phyloP scores from a whole-genome alignment of 2,329 filamentous ascomycete genomes.

The Fusarium kyushuense region DNA sequence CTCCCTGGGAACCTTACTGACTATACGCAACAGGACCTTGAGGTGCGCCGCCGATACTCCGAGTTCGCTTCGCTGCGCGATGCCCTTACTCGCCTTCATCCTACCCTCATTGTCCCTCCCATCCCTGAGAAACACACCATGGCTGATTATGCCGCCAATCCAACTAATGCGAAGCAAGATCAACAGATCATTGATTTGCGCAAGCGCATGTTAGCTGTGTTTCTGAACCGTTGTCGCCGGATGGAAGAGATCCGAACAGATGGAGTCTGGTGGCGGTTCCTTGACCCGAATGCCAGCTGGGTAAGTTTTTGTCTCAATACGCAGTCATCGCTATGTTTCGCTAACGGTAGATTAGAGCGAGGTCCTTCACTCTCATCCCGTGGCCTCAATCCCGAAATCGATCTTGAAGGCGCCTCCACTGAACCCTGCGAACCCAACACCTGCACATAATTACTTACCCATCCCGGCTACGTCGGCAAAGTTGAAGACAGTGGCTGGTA shows the following conservation, averaged over 20 bases:
- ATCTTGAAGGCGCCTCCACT: constrained; percentile 95
- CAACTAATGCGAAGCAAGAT: constrained; percentile 97
- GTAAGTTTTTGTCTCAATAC: constrained; percentile 61
- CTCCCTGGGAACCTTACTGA: constrained; percentile 4
- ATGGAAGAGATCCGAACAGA: constrained; percentile 95
- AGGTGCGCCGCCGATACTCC: constrained; percentile 94
- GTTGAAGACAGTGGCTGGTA: constrained; percentile 70
- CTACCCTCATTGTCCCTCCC: constrained; percentile 93
- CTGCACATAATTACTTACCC: constrained; percentile 88
- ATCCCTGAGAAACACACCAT: constrained; percentile 99
- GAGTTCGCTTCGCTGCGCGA: constrained; percentile 93
- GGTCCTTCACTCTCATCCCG: constrained; percentile 91
- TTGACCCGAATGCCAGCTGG: constrained; percentile 99
- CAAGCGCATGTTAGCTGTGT: constrained; percentile 96
- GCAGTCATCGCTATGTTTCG: background rate
- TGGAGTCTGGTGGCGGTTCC: constrained; percentile 96
- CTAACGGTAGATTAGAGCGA: constrained; percentile 73
- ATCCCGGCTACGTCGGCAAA: constrained; percentile 88
- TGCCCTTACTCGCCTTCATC: constrained; percentile 90
- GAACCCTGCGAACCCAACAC: constrained; percentile 90
- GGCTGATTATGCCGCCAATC: constrained; percentile 97
- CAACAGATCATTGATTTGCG: constrained; percentile 95
- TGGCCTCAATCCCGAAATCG: constrained; percentile 92
- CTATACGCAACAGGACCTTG: constrained; percentile 77
- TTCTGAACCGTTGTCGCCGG: constrained; percentile 89